Percentiles rank a stretch among this genome's conserved stretches.
These are phyloP conservation scores for Schizochytrium sp. DNA, from an alignment of 108 stramenopile species.

Conservation along the genomic window DNA sequence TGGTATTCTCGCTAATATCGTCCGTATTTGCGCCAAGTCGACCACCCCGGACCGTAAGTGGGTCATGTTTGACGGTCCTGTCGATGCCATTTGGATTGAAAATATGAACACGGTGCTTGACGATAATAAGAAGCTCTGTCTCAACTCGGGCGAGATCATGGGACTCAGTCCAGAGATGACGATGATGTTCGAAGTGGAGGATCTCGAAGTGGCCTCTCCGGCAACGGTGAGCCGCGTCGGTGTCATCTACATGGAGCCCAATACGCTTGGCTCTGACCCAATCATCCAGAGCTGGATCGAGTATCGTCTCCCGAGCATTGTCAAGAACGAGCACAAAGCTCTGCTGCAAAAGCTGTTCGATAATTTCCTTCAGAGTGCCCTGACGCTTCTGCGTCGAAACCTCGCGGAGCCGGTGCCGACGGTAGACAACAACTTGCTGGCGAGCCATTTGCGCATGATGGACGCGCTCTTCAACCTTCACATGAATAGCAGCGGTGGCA, in stretches of 20 bases:
- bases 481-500: slow-evolving; percentile 15
- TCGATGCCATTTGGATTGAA: slow-evolving; percentile 62
- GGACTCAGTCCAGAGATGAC: slow-evolving; percentile 48
- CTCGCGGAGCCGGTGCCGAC: slow-evolving; percentile 42
- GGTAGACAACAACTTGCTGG: slow-evolving; percentile 49
- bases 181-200: slow-evolving; percentile 62
- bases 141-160: slow-evolving; percentile 57
- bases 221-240: slow-evolving; percentile 57
- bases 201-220: slow-evolving; percentile 50
- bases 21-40: slow-evolving; percentile 43
- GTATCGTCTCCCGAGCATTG: not conserved
- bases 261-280: slow-evolving; percentile 43
- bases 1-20: slow-evolving; percentile 43
- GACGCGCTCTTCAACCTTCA: slow-evolving; percentile 38
- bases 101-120: slow-evolving; percentile 63
- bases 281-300: slow-evolving; percentile 45
- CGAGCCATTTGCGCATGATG: slow-evolving; percentile 41
- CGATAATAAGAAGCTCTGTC: slow-evolving; percentile 51
- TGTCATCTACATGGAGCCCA: slow-evolving; percentile 60
- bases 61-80: slow-evolving; percentile 58
- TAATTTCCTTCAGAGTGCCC: slow-evolving; percentile 17
- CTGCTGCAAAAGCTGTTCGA: slow-evolving; percentile 35
- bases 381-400: slow-evolving; percentile 24
- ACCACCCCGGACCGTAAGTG: slow-evolving; percentile 41
- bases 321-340: not conserved